These are phyloP conservation scores for Exophiala dermatitidis DNA, from an alignment of 2,329 filamentous ascomycete species.

Conservation along the genomic window DNA sequence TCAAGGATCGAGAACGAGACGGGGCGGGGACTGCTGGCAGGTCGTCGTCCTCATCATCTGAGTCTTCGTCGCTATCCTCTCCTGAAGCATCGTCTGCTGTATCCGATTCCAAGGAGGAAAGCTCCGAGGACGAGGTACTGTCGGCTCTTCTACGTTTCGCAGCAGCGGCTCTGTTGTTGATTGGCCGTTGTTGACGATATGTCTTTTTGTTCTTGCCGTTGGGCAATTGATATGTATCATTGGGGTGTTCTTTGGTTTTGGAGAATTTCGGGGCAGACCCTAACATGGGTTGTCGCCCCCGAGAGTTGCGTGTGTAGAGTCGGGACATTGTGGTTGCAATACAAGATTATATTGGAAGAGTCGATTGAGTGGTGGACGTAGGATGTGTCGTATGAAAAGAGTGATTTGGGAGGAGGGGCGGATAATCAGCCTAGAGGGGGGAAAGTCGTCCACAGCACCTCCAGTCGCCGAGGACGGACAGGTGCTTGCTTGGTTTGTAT, in stretches of 20 bases:
- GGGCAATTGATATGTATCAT: slow-evolving; percentile 13
- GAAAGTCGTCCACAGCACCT: slow-evolving; percentile 23
- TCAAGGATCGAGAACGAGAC: slow-evolving; percentile 37
- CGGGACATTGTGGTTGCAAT: slow-evolving; percentile 16
- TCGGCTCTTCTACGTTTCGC: slow-evolving; percentile 16
- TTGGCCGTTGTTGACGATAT: slow-evolving; percentile 1
- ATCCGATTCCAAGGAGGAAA: slow-evolving; percentile 14
- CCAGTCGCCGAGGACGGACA: slow-evolving; percentile 22
- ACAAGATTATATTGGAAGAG: not conserved
- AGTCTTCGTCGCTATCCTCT: slow-evolving; percentile 27
- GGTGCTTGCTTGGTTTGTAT: slow-evolving; percentile 34
- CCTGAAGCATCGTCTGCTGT: slow-evolving; percentile 26
- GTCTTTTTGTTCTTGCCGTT: slow-evolving; percentile 13
- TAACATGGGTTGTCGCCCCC: slow-evolving; percentile 22
- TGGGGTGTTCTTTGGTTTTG: slow-evolving; percentile 15
- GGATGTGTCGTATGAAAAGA: slow-evolving; percentile 8
- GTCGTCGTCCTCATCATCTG: slow-evolving; percentile 40
- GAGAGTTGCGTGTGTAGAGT: slow-evolving; percentile 17
- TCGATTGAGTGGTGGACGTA: not conserved
- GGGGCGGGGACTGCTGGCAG: slow-evolving; percentile 37
- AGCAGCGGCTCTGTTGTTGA: slow-evolving; percentile 5
- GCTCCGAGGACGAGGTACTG: slow-evolving; percentile 9
- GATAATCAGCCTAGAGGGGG: slow-evolving; percentile 13
- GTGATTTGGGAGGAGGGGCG: slow-evolving; percentile 9
- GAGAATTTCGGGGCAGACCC: slow-evolving; percentile 12